Conservation (phyloP, 1,139 yeast genomes). For the Hemisphaericaspora xylanilytica region DNA sequence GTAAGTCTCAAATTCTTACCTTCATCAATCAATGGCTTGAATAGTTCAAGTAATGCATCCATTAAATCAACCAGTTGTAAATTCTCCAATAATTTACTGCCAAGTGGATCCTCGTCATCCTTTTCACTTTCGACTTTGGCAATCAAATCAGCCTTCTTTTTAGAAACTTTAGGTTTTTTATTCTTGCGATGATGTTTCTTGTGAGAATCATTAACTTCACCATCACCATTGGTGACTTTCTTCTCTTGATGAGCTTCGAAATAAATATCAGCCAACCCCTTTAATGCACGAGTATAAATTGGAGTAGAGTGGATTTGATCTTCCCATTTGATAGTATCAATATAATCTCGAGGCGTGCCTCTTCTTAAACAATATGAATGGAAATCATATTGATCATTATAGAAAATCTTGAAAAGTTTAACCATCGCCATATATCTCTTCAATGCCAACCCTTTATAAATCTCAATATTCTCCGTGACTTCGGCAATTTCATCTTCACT, state of each 20-base stretch:
- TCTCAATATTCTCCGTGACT: slow-evolving; percentile 33
- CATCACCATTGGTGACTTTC: slow-evolving; percentile 12
- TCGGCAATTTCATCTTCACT: slow-evolving; percentile 28
- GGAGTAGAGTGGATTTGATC: slow-evolving; percentile 69
- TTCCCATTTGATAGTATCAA: slow-evolving; percentile 78
- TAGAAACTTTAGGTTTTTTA: slow-evolving; percentile 37
- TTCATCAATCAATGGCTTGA: slow-evolving; percentile 34
- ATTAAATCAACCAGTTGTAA: slow-evolving; percentile 28
- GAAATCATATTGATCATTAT: slow-evolving; percentile 88
- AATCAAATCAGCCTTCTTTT: slow-evolving; percentile 38
- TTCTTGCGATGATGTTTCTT: slow-evolving; percentile 27
- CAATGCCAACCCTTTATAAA: slow-evolving; percentile 67
- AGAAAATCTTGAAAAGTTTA: slow-evolving; percentile 67
- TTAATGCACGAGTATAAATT: slow-evolving; percentile 64
- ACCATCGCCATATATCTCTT: slow-evolving; percentile 73
- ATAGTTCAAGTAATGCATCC: slow-evolving; percentile 28
- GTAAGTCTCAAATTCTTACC: slow-evolving; percentile 34
- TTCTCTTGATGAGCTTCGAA: slow-evolving; percentile 41
- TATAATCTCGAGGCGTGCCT: slow-evolving; percentile 85
- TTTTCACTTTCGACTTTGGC: slow-evolving; percentile 43
- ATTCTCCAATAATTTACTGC: slow-evolving; percentile 35
- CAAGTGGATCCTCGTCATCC: slow-evolving; percentile 51
- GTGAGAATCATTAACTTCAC: slow-evolving; percentile 17
- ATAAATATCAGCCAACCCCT: slow-evolving; percentile 62
- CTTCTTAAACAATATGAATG: slow-evolving; percentile 89